These are phyloP conservation scores for Nakazawaea holstii DNA, from an alignment of 805 yeast genomes.

Conservation along the genomic window DNA sequence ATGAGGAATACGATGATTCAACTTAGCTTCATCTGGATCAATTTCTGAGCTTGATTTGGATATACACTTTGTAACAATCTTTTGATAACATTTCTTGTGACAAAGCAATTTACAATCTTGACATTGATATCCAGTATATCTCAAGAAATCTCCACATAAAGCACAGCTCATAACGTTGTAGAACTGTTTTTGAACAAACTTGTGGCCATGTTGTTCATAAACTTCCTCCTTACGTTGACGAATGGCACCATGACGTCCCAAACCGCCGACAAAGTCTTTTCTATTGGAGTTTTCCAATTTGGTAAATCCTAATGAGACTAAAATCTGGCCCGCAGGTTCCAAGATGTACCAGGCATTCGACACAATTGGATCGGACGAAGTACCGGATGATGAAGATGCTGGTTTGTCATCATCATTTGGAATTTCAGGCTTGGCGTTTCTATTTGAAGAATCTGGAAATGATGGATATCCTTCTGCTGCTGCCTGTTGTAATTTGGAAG, in stretches of 20 bases:
- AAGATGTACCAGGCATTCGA: slow-evolving; percentile 83
- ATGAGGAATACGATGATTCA: slow-evolving; percentile 96
- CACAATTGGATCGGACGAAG: slow-evolving; percentile 26
- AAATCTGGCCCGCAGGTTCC: slow-evolving; percentile 92
- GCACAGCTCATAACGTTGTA: slow-evolving; percentile 98
- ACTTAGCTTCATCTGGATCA: slow-evolving; percentile 69
- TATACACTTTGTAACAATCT: slow-evolving; percentile 79
- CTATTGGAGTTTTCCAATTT: slow-evolving; percentile 48
- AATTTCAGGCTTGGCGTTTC: slow-evolving; percentile 2
- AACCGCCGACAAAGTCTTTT: slow-evolving; percentile 51
- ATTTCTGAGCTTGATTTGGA: slow-evolving; percentile 67
- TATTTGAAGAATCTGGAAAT: slow-evolving; percentile 1
- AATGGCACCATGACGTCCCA: slow-evolving; percentile 97
- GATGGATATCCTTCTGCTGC: not conserved
- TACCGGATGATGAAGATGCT: slow-evolving; percentile 8
- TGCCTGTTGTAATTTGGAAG: slow-evolving; percentile 42
- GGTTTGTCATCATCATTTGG: not conserved
- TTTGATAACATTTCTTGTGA: slow-evolving; percentile 75
- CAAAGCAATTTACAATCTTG: slow-evolving; percentile 79
- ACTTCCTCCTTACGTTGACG: slow-evolving; percentile 89
- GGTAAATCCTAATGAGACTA: slow-evolving; percentile 72
- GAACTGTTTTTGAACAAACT: slow-evolving; percentile 90
- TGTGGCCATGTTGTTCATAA: slow-evolving; percentile 94
- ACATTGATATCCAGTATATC: slow-evolving; percentile 83
- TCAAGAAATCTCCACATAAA: slow-evolving; percentile 89